These are phyloP conservation scores for Pseudogymnoascus verrucosus DNA, from an alignment of 2,329 filamentous ascomycete genomes.

Conservation along the genomic window DNA sequence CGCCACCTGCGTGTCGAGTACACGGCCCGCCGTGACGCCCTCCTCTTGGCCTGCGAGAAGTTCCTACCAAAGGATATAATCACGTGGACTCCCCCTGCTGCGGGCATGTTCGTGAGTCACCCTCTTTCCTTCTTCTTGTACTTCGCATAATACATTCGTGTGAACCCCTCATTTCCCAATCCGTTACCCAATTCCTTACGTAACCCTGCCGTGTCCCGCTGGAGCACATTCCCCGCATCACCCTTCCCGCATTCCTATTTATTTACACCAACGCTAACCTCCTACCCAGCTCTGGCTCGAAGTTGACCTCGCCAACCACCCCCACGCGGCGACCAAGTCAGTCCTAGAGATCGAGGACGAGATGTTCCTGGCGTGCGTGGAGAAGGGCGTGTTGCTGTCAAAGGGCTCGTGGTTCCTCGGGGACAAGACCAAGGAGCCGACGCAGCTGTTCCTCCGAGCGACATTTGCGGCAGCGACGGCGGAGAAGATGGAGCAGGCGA, in stretches of 20 bases:
- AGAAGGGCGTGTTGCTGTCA: conserved; percentile 70
- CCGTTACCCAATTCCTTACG: background rate
- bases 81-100: conserved; percentile 69
- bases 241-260: background rate
- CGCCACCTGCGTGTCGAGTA: conserved; percentile 76
- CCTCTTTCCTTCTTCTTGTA: background rate
- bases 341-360: conserved; percentile 71
- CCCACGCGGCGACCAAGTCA: conserved; percentile 42
- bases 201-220: background rate
- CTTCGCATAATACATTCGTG: background rate
- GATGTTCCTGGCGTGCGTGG: conserved; percentile 72
- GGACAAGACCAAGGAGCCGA: conserved; percentile 50
- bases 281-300: conserved; percentile 59
- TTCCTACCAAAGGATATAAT: conserved; percentile 67
- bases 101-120: conserved; percentile 89
- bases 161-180: background rate
- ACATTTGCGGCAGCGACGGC: conserved; percentile 78
- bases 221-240: background rate
- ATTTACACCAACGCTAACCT: conserved; percentile 11
- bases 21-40: conserved; percentile 65
- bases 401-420: conserved; percentile 76
- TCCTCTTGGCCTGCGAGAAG: conserved; percentile 73
- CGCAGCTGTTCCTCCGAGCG: conserved; percentile 67
- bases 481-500: conserved; percentile 63
- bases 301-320: conserved; percentile 60